Percentiles rank a stretch among this genome's conserved stretches.
phyloP scores from a whole-genome alignment of 306 rosid species.

The Inga oerstediana region DNA sequence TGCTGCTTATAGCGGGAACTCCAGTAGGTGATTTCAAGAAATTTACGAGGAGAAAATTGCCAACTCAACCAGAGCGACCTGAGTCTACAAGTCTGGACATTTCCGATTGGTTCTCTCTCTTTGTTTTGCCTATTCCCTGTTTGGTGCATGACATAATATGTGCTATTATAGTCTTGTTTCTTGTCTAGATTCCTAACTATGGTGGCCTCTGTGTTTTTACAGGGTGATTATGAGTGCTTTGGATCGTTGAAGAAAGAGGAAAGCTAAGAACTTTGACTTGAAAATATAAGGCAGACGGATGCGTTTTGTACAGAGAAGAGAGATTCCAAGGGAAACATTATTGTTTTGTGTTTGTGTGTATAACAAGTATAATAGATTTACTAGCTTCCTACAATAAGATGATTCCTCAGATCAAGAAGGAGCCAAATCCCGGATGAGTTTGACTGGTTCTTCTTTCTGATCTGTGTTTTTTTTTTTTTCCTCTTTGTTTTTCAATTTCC shows the following conservation, averaged over 20 bases:
- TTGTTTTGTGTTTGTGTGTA: background rate
- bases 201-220: slow-evolving; percentile 21
- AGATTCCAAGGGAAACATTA: slow-evolving; percentile 31
- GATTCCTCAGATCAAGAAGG: slow-evolving; percentile 27
- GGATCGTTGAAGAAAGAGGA: slow-evolving; percentile 74
- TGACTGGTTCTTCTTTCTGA: background rate
- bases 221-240: slow-evolving; percentile 74
- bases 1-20: slow-evolving; percentile 53
- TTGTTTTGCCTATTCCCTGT: background rate
- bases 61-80: slow-evolving; percentile 34
- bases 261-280: slow-evolving; percentile 28
- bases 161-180: background rate
- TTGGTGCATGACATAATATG: background rate
- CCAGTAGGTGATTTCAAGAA: slow-evolving; percentile 56
- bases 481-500: background rate
- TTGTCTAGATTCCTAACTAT: background rate
- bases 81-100: slow-evolving; percentile 52
- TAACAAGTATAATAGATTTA: background rate
- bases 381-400: slow-evolving; percentile 28
- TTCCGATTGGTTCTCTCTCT: slow-evolving; percentile 60
- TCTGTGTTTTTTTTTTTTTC: background rate
- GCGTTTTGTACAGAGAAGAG: slow-evolving; percentile 37
- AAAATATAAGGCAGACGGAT: slow-evolving; percentile 37
- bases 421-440: slow-evolving; percentile 23
- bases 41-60: slow-evolving; percentile 59